Conservation (phyloP, 257 asterid species). For the Fraxinus anomala region DNA sequence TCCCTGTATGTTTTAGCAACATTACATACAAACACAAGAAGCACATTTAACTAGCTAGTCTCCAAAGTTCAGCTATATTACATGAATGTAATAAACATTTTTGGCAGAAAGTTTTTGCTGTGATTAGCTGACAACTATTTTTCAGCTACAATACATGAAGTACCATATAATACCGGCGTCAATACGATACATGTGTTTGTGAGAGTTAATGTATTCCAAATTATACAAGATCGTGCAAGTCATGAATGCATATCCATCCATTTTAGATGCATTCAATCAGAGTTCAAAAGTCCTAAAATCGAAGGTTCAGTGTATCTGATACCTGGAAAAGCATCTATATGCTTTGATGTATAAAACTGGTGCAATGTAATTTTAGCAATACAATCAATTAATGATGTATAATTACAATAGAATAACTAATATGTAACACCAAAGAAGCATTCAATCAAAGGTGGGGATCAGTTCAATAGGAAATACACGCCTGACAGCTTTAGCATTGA, state of each 20-base stretch:
- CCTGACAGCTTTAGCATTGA: constrained; percentile 2
- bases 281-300: not conserved
- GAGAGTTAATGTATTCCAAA: not conserved
- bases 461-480: not conserved
- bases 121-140: not conserved
- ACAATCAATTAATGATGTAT: not conserved
- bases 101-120: not conserved
- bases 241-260: not conserved
- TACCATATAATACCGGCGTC: not conserved
- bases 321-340: not conserved
- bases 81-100: not conserved
- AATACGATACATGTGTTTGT: not conserved
- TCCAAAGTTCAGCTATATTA: not conserved
- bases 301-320: not conserved
- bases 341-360: not conserved
- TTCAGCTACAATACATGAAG: not conserved
- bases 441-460: not conserved
- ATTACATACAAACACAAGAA: constrained; percentile 18
- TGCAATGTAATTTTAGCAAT: not conserved
- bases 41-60: not conserved
- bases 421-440: not conserved
- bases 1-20: constrained; percentile 61
- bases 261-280: not conserved
- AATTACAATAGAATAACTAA: not conserved
- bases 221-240: not conserved